Evolutionary conservation across 1,284 basidiomycete species (phyloP).

Genomic region (Naganishia cerealis): DNA sequence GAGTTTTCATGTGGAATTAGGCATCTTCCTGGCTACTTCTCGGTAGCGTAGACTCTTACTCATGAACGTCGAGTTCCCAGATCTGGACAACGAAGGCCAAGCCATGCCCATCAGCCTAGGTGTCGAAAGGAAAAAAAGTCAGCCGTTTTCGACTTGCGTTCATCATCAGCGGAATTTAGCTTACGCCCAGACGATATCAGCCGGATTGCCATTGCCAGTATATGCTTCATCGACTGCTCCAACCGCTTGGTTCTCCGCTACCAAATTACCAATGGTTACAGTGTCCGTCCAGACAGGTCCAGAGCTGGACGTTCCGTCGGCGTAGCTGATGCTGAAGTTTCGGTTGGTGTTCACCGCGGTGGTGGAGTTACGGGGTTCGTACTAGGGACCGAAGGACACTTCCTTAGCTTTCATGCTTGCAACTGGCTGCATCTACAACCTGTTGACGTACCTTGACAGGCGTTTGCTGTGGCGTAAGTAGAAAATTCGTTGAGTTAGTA

Average conservation of each 20-base stretch:
- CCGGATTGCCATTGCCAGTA: neutral
- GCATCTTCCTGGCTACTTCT: neutral
- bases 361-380: slow-evolving; percentile 25
- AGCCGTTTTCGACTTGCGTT: neutral
- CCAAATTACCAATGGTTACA: slow-evolving; percentile 13
- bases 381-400: neutral
- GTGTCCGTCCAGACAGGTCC: slow-evolving; percentile 26
- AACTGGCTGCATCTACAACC: neutral
- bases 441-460: slow-evolving; percentile 8
- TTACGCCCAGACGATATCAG: slow-evolving; percentile 17
- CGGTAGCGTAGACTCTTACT: slow-evolving; percentile 1
- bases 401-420: neutral
- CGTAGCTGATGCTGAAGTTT: slow-evolving; percentile 28
- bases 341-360: slow-evolving; percentile 1
- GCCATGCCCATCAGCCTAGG: slow-evolving; percentile 31
- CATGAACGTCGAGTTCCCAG: slow-evolving; percentile 28
- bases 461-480: slow-evolving; percentile 1
- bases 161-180: neutral
- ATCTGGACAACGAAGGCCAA: slow-evolving; percentile 17
- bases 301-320: slow-evolving; percentile 9
- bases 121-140: neutral
- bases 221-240: slow-evolving; percentile 14
- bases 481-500: neutral
- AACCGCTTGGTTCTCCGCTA: slow-evolving; percentile 23
- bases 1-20: neutral